Evolutionary conservation across 208 protist species (phyloP), one percentile per base, ranked within the genome.

Genomic region (Leishmania aethiopica): DNA sequence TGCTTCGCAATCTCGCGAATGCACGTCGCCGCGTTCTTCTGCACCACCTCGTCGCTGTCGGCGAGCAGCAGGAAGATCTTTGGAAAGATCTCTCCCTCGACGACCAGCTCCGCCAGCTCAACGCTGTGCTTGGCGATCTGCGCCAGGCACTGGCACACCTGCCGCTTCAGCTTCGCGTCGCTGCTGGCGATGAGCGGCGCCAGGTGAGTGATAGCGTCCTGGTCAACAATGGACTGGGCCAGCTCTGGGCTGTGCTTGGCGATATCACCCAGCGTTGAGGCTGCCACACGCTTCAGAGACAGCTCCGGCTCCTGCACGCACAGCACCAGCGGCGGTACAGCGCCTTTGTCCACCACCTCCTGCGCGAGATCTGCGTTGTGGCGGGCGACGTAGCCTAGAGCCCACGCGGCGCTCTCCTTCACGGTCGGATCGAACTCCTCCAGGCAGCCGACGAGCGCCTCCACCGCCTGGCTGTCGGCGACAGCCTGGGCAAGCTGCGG

Each of bases 71-170:
- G 83, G 80, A 99, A 98, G 64, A 99, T 98, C 80, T 98, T 94
- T 6, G 99, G 99, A 87, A 99, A 99, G 84, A 99, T 99, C 86
- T 99, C 98, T 15, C 96, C 98, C 89, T 99, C 99, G 32, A 99
- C 98, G n/a, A 99, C 97, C 51, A 99, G 87, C 92, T 99, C 99
- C 17, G 99, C 99, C 22, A 99, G 93, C 89, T 99, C 98, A 40
- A 99, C 97, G 80, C 92, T 98, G 94, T 99, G 99, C 90, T 99
- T 99, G 13, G 99, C 97, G 70, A 99, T 98, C 91, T 99, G 98
- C 60, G 97, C 95, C 37, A 99, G 95, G 84, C 96, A 99, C 78
- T 98, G 90, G 81, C 94, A 98, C 78, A 96, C 94, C 90, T 99
- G 98, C 13, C 98, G 93, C 93, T 99, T 99, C 49, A 99, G 95